These are phyloP conservation scores for Eutypella sp. DNA, from an alignment of 2,329 filamentous ascomycete species.

Conservation along the genomic window DNA sequence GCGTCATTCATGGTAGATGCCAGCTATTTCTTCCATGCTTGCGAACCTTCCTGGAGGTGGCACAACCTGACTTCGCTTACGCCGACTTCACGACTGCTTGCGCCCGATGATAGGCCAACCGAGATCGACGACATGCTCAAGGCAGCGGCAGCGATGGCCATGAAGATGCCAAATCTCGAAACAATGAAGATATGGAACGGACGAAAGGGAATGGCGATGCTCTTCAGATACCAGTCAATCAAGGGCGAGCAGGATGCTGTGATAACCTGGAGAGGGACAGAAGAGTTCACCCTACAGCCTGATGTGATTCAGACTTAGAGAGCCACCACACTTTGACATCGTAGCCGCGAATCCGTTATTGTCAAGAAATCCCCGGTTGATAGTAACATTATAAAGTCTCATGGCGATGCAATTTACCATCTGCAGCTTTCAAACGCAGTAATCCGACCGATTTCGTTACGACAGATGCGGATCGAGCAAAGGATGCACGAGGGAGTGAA, in stretches of 20 bases:
- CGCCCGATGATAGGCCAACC: conserved; percentile 11
- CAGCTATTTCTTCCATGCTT: conserved; percentile 23
- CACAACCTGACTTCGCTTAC: conserved; percentile 26
- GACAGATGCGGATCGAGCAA: no score
- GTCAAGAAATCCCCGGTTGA: conserved; percentile 22
- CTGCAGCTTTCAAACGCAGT: conserved; percentile 25
- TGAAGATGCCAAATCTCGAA: conserved; percentile 27
- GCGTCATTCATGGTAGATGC: conserved; percentile 27
- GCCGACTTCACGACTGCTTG: conserved; percentile 26
- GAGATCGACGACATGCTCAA: conserved; percentile 20
- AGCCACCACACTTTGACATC: conserved; percentile 17
- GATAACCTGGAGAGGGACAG: conserved; percentile 25
- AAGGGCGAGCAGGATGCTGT: conserved; percentile 8
- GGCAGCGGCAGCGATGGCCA: conserved; percentile 20
- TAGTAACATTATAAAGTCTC: conserved; percentile 20
- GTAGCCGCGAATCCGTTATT: conserved; percentile 12
- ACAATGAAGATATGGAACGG: conserved; percentile 33
- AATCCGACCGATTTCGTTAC: no score
- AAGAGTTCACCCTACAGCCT: conserved; percentile 21
- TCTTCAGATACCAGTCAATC: conserved; percentile 24
- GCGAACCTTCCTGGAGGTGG: conserved; percentile 22
- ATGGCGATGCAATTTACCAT: conserved; percentile 26
- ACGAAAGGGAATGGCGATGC: conserved; percentile 23
- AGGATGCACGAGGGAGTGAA: no score
- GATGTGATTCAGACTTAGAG: conserved; percentile 23